Base-by-base conservation (phyloP, 2,329 filamentous ascomycete genomes). In the Hymenoscyphus linearis region DNA sequence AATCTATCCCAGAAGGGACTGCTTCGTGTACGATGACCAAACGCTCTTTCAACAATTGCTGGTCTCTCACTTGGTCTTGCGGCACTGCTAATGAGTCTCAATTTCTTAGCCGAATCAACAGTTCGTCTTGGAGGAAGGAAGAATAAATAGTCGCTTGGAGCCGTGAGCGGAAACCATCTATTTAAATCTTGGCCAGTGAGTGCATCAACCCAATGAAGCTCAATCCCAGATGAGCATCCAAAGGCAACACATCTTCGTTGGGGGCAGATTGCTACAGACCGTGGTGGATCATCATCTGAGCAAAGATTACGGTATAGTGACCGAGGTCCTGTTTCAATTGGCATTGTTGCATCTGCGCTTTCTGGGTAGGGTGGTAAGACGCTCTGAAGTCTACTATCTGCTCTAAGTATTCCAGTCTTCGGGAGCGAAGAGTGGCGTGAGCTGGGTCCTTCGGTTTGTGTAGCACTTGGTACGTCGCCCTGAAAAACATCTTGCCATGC, bases 211-310 rank as follows among this genome's bases (percentile, higher is more conserved):
- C 83, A 89, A 69, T 87, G 84, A 44, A 88, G 74, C 68, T 88
- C 85, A 58, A 88, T 82, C 1, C 85, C 83, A 7, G 80, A 77
- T 13, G 80, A 79, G 64, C 83, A 87, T 14, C 86, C 86, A 74
- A 88, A 89, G 9, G 85, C 85, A 36, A 87, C 82, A 66, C 84
- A 87, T 57, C 80, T 79, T 53, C 83, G 79, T 61, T 85, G 82
- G n/a, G 85, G 85, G 66, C 83, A 87, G 36, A 89, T 82, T 0
- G 85, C 82, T 10, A 88, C 80, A 44, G 83, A 86, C n/a, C 82
- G 80, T 13, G 86, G 86, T 16, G 82, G 82, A 64, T 88, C 84
- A 58, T 87, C 81, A 40, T 80, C 74, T 1, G 80, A 83, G 68
- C 85, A 87, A 47, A 89, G 79, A 81, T 67, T 74, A 77, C 71